A percentile compares a stretch with the other conserved stretches of the same genome.
Evolutionary conservation across 768 basidiomycete genomes (phyloP).

Genomic region (Boletellus sp.): DNA sequence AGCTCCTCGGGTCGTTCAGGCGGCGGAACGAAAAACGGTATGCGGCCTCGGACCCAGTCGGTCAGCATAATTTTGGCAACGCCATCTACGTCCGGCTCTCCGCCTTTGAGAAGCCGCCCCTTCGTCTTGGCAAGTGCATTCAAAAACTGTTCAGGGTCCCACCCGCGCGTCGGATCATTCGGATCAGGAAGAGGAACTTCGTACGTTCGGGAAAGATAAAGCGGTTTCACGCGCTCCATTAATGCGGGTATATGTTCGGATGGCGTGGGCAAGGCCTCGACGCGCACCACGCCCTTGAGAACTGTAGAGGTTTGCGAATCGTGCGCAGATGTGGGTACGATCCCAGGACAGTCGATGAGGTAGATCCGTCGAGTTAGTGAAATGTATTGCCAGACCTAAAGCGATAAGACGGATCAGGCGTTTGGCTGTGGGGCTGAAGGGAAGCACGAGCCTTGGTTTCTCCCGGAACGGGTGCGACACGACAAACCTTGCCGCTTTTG

Average conservation of each 20-base stretch:
- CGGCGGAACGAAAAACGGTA: slow-evolving; percentile 93
- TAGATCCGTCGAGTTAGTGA: slow-evolving; percentile 94
- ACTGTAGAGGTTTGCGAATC: slow-evolving; percentile 90
- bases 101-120: slow-evolving; percentile 88
- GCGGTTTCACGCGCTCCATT: slow-evolving; percentile 86
- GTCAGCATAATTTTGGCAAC: slow-evolving; percentile 93
- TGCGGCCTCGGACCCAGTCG: slow-evolving; percentile 96
- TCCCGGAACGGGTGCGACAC: slow-evolving; percentile 93
- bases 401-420: neutral
- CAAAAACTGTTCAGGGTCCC: slow-evolving; percentile 77
- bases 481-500: slow-evolving; percentile 96
- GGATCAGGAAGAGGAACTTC: slow-evolving; percentile 61
- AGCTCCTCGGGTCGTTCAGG: slow-evolving; percentile 77
- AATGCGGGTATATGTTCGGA: slow-evolving; percentile 89
- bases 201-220: slow-evolving; percentile 88
- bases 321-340: slow-evolving; percentile 90
- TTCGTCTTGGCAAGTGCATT: slow-evolving; percentile 85
- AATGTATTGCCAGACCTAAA: slow-evolving; percentile 96
- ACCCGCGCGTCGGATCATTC: slow-evolving; percentile 48
- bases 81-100: slow-evolving; percentile 88
- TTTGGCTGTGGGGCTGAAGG: neutral
- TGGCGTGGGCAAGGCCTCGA: slow-evolving; percentile 90
- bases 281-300: slow-evolving; percentile 93
- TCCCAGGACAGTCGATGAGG: slow-evolving; percentile 98
- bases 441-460: slow-evolving; percentile 75